Conservation (phyloP, 202 grass and related monocot genomes). For the Cymbopogon flexuosus region DNA sequence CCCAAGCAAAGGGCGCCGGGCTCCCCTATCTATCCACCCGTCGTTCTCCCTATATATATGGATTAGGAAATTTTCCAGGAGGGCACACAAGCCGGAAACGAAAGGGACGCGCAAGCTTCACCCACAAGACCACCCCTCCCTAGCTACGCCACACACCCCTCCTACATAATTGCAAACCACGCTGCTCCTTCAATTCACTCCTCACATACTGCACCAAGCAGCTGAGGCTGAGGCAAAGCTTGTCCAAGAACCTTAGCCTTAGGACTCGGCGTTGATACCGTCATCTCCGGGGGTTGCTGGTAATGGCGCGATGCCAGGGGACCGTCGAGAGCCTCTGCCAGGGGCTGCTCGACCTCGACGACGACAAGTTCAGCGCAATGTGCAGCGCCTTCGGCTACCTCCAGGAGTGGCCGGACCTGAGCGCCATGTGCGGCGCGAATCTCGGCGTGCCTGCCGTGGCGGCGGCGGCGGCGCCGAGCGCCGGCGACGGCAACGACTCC, state of each 20-base stretch:
- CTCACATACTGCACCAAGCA: background rate
- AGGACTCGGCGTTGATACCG: background rate
- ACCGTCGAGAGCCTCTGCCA: constrained; percentile 43
- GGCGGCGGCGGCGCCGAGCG: background rate
- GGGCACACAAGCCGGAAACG: constrained; percentile 10
- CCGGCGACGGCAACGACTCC: constrained; percentile 4
- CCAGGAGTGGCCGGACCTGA: constrained; percentile 65
- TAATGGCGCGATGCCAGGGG: constrained; percentile 50
- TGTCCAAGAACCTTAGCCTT: background rate
- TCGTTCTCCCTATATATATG: constrained; percentile 49
- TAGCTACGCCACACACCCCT: background rate
- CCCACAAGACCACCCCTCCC: background rate
- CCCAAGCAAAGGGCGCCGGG: constrained; percentile 1
- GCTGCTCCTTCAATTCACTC: constrained; percentile 4
- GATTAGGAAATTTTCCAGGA: constrained; percentile 41
- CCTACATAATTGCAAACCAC: background rate
- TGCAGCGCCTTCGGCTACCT: constrained; percentile 46
- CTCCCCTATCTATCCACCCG: constrained; percentile 28
- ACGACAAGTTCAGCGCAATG: constrained; percentile 42
- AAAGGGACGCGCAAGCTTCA: constrained; percentile 44
- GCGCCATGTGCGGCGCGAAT: constrained; percentile 23
- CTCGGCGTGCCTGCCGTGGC: background rate
- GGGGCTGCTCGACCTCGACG: constrained; percentile 42
- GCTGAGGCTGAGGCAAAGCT: background rate
- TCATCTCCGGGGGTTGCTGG: background rate